Base-by-base conservation (phyloP, 2,329 filamentous ascomycete genomes). In the Gnomoniopsis sp. region DNA sequence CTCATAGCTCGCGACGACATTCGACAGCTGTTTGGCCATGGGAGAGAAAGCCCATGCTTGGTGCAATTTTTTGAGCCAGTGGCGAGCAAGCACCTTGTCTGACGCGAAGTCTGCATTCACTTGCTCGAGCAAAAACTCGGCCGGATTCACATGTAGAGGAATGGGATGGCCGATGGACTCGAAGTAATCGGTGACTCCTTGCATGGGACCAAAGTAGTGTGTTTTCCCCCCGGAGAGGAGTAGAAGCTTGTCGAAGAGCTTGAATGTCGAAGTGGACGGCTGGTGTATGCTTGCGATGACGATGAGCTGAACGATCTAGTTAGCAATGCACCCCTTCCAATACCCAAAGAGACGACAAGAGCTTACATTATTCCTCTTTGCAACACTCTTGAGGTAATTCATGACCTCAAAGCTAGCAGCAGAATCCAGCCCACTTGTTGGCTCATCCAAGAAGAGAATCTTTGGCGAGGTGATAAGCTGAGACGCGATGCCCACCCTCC, bases 241-340 rank as follows among this genome's bases (percentile, higher is more conserved):
- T 41, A 90, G 75, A 0, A 96, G 76, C 69, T 89, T 90, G 69
- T 96, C 90, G 65, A 96, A 96, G 14, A 92, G 82, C 62, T 88
- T 81, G 66, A 91, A 96, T 0, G 89, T 93, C 0, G 86, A 82
- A 0, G 89, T 90, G 0, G 90, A 93, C 0, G 91, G 91, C 68
- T 96, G 91, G 70, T 96, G 91, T 62, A 96, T 95, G 43, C 88
- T 91, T 3, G 88, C 88, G 60, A 96, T 86, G 33, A 95, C 85
- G 59, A 95, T 85, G 60, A 95, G 78, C 84, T 88, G 17, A 19
- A 15, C 6, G 3, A n/a, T 51, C 4, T 6, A 15, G 48, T 56
- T n/a, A 50, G 46, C 36, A 3, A 30, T n/a, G 1, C 7, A 14
- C 17, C 17, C 34, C n/a, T 17, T 22, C 4, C 34, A 14, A 34